Evolutionary conservation across 2,329 filamentous ascomycete genomes (phyloP).

Genomic region (Scortechinia acanthostroma): DNA sequence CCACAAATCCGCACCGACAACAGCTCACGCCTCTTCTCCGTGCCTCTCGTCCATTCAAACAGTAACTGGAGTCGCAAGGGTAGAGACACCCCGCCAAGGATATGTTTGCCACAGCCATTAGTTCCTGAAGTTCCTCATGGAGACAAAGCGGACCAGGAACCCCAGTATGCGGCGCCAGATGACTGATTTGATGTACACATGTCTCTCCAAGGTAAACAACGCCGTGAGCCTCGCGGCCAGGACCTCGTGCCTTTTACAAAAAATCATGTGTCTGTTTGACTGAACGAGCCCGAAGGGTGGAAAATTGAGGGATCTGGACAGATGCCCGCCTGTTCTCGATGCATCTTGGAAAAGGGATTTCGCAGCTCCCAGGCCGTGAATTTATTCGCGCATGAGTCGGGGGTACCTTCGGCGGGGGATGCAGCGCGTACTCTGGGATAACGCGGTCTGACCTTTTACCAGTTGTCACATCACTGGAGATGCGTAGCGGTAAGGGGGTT

Average conservation of each 20-base stretch:
- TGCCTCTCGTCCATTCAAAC: too few relatives aligned
- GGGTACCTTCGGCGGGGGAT: neutral
- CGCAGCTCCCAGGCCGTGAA: too few relatives aligned
- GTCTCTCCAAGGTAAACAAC: conserved; percentile 11
- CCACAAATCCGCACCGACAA: neutral
- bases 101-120: conserved; percentile 29
- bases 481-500: too few relatives aligned
- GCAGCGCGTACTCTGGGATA: conserved; percentile 6
- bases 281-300: too few relatives aligned
- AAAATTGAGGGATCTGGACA: too few relatives aligned
- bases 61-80: too few relatives aligned
- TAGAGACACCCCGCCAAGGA: too few relatives aligned
- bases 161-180: conserved; percentile 20
- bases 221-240: conserved; percentile 12
- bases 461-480: conserved; percentile 30
- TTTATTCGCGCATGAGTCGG: conserved; percentile 8
- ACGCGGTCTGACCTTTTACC: conserved; percentile 34
- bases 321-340: too few relatives aligned
- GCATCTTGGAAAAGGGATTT: too few relatives aligned
- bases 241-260: conserved; percentile 14
- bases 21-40: too few relatives aligned
- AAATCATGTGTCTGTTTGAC: conserved; percentile 13
- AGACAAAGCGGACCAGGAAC: conserved; percentile 25
- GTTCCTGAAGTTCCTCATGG: conserved; percentile 28
- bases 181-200: conserved; percentile 13